Conservation (phyloP, 345 rosid species). For the Chamaenerion angustifolium region DNA sequence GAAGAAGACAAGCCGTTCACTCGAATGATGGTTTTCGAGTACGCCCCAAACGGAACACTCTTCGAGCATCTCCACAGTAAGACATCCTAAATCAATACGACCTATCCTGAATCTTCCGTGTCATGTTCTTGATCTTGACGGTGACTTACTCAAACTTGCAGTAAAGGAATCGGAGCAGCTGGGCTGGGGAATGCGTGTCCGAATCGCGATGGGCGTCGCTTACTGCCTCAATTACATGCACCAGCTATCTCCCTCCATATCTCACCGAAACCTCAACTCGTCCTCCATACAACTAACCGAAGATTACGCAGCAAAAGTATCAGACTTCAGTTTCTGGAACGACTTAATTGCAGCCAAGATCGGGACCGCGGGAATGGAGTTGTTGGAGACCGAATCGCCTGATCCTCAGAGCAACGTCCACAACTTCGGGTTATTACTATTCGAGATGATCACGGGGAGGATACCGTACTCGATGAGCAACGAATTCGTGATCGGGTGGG, state of each 20-base stretch:
- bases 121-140: not conserved
- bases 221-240: constrained; percentile 93
- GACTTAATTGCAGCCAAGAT: constrained; percentile 28
- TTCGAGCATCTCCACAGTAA: constrained; percentile 87
- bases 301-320: constrained; percentile 91
- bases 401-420: constrained; percentile 38
- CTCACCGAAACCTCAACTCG: constrained; percentile 46
- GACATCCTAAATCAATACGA: constrained; percentile 5
- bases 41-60: constrained; percentile 92
- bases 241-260: constrained; percentile 57
- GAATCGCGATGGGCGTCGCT: constrained; percentile 79
- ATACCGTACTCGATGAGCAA: constrained; percentile 33
- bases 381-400: constrained; percentile 28
- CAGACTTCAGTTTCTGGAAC: constrained; percentile 55
- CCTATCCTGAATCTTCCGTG: not conserved
- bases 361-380: constrained; percentile 25
- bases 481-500: constrained; percentile 35
- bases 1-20: constrained; percentile 73
- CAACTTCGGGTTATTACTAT: constrained; percentile 51
- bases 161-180: constrained; percentile 78
- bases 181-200: constrained; percentile 69
- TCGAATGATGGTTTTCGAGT: constrained; percentile 89
- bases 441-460: constrained; percentile 71
- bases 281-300: constrained; percentile 64
- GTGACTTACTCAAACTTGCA: constrained; percentile 16